A percentile compares a stretch with the other conserved stretches of the same genome.
phyloP scores from a whole-genome alignment of 1,284 basidiomycete genomes.

The Ganoderma boninense region DNA sequence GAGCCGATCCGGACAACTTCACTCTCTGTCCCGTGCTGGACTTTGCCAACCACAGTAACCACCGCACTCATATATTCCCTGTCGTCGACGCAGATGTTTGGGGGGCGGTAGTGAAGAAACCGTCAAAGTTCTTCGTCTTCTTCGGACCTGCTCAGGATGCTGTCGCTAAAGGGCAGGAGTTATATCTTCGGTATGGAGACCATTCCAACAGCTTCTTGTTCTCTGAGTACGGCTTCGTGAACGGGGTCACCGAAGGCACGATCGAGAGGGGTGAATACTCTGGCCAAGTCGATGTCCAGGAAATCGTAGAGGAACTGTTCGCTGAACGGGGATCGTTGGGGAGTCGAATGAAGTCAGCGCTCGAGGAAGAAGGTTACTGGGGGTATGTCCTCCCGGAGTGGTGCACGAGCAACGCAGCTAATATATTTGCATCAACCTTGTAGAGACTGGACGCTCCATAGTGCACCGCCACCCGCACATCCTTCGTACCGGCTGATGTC shows the following conservation, averaged over 20 bases:
- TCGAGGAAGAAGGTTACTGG: conserved; percentile 77
- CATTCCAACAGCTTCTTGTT: conserved; percentile 81
- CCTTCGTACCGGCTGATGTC: conserved; percentile 82
- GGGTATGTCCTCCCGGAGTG: conserved; percentile 55
- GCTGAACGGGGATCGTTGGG: conserved; percentile 45
- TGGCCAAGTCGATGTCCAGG: conserved; percentile 71
- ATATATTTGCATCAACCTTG: conserved; percentile 7
- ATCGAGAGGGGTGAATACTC: conserved; percentile 42
- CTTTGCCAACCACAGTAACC: conserved; percentile 77
- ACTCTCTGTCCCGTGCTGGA: conserved; percentile 88
- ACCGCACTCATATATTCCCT: conserved; percentile 55
- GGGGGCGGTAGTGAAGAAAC: conserved; percentile 23
- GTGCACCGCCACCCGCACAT: conserved; percentile 62
- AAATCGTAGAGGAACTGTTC: conserved; percentile 61
- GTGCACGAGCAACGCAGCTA: background rate
- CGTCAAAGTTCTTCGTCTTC: conserved; percentile 52
- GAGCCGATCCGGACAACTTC: conserved; percentile 74
- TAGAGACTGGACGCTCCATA: conserved; percentile 82
- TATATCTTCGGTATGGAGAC: conserved; percentile 79
- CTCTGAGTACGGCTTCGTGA: conserved; percentile 87
- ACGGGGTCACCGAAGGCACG: conserved; percentile 41
- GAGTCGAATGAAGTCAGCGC: conserved; percentile 54
- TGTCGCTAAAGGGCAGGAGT: conserved; percentile 63
- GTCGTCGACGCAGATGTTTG: conserved; percentile 47
- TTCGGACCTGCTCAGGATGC: conserved; percentile 54